These are phyloP conservation scores for Leishmania major DNA, from an alignment of 208 protist genomes.

Conservation along the genomic window DNA sequence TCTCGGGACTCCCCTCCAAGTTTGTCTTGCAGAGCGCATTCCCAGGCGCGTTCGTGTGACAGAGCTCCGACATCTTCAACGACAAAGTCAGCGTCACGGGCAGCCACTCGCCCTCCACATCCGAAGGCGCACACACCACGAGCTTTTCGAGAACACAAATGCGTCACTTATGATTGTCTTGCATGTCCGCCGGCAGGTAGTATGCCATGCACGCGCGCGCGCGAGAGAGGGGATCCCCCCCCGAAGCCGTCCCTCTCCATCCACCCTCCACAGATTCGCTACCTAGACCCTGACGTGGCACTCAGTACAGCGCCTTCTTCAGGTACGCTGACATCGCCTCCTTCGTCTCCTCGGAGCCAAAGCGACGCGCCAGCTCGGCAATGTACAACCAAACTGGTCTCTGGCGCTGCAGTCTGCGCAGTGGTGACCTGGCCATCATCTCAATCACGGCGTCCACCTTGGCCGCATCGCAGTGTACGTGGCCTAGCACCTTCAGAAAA, in stretches of 20 bases:
- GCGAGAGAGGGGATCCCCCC: neutral
- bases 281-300: neutral
- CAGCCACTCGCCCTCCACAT: neutral
- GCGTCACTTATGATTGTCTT: neutral
- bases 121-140: neutral
- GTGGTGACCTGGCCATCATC: conserved; percentile 38
- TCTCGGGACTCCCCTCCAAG: neutral
- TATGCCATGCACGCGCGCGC: neutral
- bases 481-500: conserved; percentile 59
- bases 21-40: neutral
- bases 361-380: conserved; percentile 41
- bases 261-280: neutral
- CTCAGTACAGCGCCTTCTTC: conserved; percentile 41
- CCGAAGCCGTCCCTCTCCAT: neutral
- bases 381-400: conserved; percentile 52
- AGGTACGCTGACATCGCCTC: conserved; percentile 26
- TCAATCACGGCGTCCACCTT: conserved; percentile 51
- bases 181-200: neutral
- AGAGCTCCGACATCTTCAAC: neutral
- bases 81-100: neutral
- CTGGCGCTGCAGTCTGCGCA: conserved; percentile 38
- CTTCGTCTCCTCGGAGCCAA: conserved; percentile 41
- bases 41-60: neutral
- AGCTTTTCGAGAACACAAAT: neutral
- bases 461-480: conserved; percentile 49